Evolutionary conservation across 106 monocot species (phyloP).

Genomic region (Allium sativum): DNA sequence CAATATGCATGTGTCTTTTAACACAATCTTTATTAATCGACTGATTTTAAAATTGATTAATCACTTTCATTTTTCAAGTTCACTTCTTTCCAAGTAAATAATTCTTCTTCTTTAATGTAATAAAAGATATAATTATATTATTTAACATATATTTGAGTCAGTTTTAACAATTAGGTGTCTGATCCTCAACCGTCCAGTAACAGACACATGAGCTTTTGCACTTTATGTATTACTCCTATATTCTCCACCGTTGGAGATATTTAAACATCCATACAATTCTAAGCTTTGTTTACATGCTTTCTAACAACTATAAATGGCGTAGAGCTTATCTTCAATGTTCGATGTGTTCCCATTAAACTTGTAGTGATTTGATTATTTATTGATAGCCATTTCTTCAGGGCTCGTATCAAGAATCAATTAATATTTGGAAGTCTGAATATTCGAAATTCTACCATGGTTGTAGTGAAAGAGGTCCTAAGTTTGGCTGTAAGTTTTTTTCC

Average conservation of each 20-base stretch:
- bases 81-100: too few species aligned
- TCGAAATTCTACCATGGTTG: constrained; percentile 64
- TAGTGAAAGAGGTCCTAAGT: constrained; percentile 50
- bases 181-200: too few species aligned
- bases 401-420: constrained; percentile 14
- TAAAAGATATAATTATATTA: too few species aligned
- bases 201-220: too few species aligned
- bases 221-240: neutral
- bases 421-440: constrained; percentile 78
- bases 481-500: constrained; percentile 17
- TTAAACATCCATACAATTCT: neutral
- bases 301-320: neutral
- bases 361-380: neutral
- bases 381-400: constrained; percentile 5
- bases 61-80: too few species aligned
- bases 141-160: too few species aligned
- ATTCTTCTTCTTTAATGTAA: too few species aligned
- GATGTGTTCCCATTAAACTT: neutral
- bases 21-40: too few species aligned
- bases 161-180: too few species aligned
- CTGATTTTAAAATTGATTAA: too few species aligned
- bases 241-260: neutral
- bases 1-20: too few species aligned
- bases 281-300: neutral
- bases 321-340: neutral